phyloP scores from a whole-genome alignment of 2,329 filamentous ascomycete genomes.

The Drechslerella dactyloides region DNA sequence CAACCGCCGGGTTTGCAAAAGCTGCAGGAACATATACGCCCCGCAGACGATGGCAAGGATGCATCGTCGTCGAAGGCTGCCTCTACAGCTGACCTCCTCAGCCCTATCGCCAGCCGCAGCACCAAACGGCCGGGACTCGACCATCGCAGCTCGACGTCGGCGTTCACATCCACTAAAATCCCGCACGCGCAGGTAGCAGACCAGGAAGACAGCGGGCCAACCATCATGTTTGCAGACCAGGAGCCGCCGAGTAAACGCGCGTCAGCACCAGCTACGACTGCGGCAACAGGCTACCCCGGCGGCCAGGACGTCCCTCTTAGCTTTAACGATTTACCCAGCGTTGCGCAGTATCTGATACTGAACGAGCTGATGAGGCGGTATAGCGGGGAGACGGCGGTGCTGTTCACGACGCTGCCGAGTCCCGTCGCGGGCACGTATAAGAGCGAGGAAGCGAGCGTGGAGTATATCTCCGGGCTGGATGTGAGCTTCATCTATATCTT shows the following conservation, averaged over 20 bases:
- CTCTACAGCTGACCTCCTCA: slow-evolving; percentile 51
- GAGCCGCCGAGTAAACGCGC: slow-evolving; percentile 57
- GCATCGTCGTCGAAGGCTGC: slow-evolving; percentile 55
- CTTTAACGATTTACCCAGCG: slow-evolving; percentile 84
- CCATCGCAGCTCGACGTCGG: slow-evolving; percentile 55
- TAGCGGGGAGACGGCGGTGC: slow-evolving; percentile 73
- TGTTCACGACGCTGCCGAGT: slow-evolving; percentile 83
- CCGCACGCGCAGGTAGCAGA: slow-evolving; percentile 72
- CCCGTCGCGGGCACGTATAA: slow-evolving; percentile 76
- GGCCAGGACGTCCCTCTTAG: slow-evolving; percentile 72
- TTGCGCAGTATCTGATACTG: slow-evolving; percentile 82
- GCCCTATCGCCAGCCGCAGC: slow-evolving; percentile 4
- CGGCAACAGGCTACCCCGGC: slow-evolving; percentile 64
- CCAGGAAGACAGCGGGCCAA: slow-evolving; percentile 70
- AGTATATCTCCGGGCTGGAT: slow-evolving; percentile 66
- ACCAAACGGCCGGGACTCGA: slow-evolving; percentile 32
- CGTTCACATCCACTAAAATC: slow-evolving; percentile 75
- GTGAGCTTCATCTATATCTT: slow-evolving; percentile 39
- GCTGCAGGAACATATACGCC: slow-evolving; percentile 18
- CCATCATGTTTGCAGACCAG: slow-evolving; percentile 74
- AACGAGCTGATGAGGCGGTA: slow-evolving; percentile 80
- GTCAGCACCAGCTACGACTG: too few relatives aligned
- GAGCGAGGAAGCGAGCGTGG: slow-evolving; percentile 72
- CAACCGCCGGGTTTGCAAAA: slow-evolving; percentile 4
- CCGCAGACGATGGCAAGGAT: not conserved